Conservation (phyloP, 805 yeast species). For the Candida montana region DNA sequence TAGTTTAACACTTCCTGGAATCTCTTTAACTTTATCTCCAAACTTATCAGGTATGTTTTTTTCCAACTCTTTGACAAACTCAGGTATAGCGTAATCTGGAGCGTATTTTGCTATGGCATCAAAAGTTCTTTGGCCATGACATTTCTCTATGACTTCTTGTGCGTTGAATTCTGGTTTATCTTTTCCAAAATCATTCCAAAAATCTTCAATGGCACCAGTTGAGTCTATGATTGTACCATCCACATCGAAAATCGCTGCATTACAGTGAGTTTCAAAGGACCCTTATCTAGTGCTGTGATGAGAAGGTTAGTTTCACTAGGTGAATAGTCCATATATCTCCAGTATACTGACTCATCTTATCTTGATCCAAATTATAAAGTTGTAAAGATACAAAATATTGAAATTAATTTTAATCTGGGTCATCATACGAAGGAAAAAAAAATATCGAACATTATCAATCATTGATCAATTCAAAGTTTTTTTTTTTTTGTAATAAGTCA, state of each 20-base stretch:
- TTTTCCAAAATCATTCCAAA: constrained; percentile 71
- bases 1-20: constrained; percentile 68
- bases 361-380: too few relatives aligned
- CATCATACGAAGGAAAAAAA: too few relatives aligned
- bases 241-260: constrained; percentile 66
- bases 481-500: too few relatives aligned
- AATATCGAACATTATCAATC: too few relatives aligned
- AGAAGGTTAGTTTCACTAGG: background rate
- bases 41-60: constrained; percentile 65
- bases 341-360: too few relatives aligned
- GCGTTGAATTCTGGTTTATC: constrained; percentile 66
- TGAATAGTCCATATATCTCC: too few relatives aligned
- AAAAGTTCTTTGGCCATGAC: constrained; percentile 79
- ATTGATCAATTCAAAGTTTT: too few relatives aligned
- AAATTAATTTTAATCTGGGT: too few relatives aligned
- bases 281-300: constrained; percentile 3
- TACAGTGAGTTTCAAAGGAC: constrained; percentile 27
- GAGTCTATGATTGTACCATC: constrained; percentile 85
- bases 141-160: constrained; percentile 62
- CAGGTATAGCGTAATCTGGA: constrained; percentile 63
- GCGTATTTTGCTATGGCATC: constrained; percentile 70
- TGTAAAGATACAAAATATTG: too few relatives aligned
- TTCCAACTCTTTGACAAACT: constrained; percentile 62
- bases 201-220: constrained; percentile 71
- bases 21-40: constrained; percentile 67